Percentiles rank a stretch among this genome's conserved stretches.
phyloP scores from a whole-genome alignment of 352 stramenopile genomes.

The Halophytophthora polymorphica region DNA sequence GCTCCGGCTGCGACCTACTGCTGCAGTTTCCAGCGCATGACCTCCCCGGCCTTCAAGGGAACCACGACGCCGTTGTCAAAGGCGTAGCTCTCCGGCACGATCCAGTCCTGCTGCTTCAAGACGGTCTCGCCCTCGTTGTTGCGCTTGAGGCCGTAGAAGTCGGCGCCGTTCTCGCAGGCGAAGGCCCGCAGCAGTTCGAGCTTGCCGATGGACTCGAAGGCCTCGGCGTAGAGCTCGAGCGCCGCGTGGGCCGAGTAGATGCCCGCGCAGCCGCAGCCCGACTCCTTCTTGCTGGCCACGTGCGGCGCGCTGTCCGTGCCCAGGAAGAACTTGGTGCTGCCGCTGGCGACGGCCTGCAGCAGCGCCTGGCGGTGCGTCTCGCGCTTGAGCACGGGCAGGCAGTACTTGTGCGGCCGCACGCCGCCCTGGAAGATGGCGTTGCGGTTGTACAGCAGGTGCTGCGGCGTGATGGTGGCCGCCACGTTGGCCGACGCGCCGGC shows the following conservation, averaged over 20 bases:
- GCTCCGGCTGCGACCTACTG: constrained; percentile 3
- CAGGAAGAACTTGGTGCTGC: constrained; percentile 97
- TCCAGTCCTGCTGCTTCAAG: constrained; percentile 89
- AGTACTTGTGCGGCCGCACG: constrained; percentile 99
- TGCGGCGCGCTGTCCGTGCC: constrained; percentile 98
- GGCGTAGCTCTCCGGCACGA: constrained; percentile 86
- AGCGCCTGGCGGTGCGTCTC: constrained; percentile 92
- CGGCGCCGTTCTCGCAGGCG: constrained; percentile 91
- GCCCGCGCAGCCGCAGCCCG: constrained; percentile 90
- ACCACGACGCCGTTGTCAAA: constrained; percentile 90
- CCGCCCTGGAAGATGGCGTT: constrained; percentile 94
- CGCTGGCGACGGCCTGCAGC: constrained; percentile 87
- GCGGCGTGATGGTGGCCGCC: constrained; percentile 97
- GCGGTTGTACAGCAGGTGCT: constrained; percentile 99
- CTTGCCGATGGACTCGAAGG: constrained; percentile 92
- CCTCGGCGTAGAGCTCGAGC: constrained; percentile 97
- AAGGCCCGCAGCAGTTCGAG: constrained; percentile 95
- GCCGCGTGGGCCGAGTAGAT: constrained; percentile 96
- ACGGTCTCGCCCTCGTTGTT: constrained; percentile 84
- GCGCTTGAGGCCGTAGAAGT: constrained; percentile 96
- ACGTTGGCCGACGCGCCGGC: constrained; percentile 85
- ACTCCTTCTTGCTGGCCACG: constrained; percentile 90
- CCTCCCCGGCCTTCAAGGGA: constrained; percentile 92
- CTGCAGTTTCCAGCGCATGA: constrained; percentile 87
- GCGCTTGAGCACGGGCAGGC: constrained; percentile 98